These are phyloP conservation scores for Verticillium longisporum DNA, from an alignment of 2,329 filamentous ascomycete species.

Conservation along the genomic window DNA sequence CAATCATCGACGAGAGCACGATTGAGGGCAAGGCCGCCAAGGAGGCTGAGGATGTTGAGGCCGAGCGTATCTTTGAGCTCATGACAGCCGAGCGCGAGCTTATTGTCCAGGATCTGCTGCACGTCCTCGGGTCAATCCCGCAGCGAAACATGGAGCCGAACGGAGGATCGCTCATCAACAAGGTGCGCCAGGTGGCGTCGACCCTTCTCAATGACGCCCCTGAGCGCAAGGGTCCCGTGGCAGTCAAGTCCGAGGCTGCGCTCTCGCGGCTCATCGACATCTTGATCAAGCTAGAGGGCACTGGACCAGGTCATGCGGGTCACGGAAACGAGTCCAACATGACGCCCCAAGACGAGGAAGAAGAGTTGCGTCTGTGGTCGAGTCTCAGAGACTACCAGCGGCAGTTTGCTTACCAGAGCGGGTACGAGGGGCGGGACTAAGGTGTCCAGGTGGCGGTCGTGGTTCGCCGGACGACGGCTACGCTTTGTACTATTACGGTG, in stretches of 20 bases:
- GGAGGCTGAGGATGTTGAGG: slow-evolving; percentile 33
- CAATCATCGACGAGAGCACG: slow-evolving; percentile 25
- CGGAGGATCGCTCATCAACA: slow-evolving; percentile 61
- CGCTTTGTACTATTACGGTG: no score
- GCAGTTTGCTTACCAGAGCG: slow-evolving; percentile 47
- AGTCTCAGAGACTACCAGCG: slow-evolving; percentile 73
- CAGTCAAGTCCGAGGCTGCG: slow-evolving; percentile 59
- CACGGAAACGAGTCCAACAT: slow-evolving; percentile 25
- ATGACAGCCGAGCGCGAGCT: slow-evolving; percentile 72
- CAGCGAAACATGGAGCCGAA: slow-evolving; percentile 80
- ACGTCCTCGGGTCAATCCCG: slow-evolving; percentile 68
- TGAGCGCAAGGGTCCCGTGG: slow-evolving; percentile 44
- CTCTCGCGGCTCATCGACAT: slow-evolving; percentile 68
- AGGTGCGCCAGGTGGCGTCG: slow-evolving; percentile 77
- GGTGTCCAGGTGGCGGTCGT: background rate
- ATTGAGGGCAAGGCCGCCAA: slow-evolving; percentile 29
- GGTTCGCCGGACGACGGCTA: no score
- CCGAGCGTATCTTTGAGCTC: slow-evolving; percentile 46
- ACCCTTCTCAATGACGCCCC: slow-evolving; percentile 61
- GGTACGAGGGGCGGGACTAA: background rate
- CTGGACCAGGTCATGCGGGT: slow-evolving; percentile 27
- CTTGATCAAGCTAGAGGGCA: slow-evolving; percentile 65
- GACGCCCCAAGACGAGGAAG: slow-evolving; percentile 60
- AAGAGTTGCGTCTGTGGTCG: slow-evolving; percentile 71
- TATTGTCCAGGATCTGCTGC: slow-evolving; percentile 74